Evolutionary conservation across 768 basidiomycete genomes (phyloP), one percentile per base, ranked within the genome.

Genomic region (Pleurotus eryngii): DNA sequence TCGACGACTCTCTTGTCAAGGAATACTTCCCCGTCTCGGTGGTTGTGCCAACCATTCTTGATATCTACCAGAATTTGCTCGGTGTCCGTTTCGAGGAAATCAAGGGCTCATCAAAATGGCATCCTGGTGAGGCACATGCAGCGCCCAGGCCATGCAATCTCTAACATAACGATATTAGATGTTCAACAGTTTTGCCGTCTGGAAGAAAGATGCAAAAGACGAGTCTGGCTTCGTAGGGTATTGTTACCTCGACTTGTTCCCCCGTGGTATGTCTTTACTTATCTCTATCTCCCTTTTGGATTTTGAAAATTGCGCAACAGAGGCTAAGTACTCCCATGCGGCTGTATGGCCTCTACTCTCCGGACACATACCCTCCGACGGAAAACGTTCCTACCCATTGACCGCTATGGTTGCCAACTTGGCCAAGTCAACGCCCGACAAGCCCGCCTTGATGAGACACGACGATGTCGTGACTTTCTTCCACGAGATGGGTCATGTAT

Each of bases 381-480:
- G 85, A 43, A 78, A 77, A 50, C 80, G 89, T 27, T 77, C 77
- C 66, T 92, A 91, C 68, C 92, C 92, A 2, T 69, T 91, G 49
- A 71, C 86, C 1, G 87, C 88, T 3, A 95, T 95, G 92, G 93
- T 95, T 5, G 92, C 93, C 39, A 95, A 94, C 68, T 81, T 95
- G 8, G 90, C 92, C 3, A 95, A 95, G 67, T 79, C 90, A 3
- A 92, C 90, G 1, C 82, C 86, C 1, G 84, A 86, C 5, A 85
- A 86, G 58, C 91, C 91, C 1, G 91, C 90, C 17, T 74, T 93
- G 37, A 90, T 95, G 90, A 76, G 82, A n/a, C 90, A 93, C 59
- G 85, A 87, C 63, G 90, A 92, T 57, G 91, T 92, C 1, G 90
- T 91, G 9, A 95, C 92, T 0, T 92, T 94, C 74, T 92, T 94